Conservation (phyloP, 257 asterid genomes). For the Leptodermis oblonga region DNA sequence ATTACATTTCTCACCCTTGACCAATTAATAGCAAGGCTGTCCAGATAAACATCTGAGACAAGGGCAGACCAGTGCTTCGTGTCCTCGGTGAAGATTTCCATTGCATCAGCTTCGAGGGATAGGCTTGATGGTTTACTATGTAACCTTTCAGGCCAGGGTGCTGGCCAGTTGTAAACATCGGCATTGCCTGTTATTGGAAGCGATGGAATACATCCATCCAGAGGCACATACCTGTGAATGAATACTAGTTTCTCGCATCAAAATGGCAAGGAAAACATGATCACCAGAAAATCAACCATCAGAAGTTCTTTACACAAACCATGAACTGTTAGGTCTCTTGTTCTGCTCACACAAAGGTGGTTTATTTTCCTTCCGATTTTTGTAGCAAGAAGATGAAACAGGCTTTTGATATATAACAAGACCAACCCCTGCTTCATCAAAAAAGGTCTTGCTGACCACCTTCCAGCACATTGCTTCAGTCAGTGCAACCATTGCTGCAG, state of each 20-base stretch:
- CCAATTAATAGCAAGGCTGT: constrained; percentile 67
- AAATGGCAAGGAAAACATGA: constrained; percentile 6
- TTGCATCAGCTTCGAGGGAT: constrained; percentile 45
- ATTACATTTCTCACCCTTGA: constrained; percentile 68
- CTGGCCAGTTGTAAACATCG: constrained; percentile 57
- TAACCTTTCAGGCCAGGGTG: constrained; percentile 89
- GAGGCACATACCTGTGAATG: constrained; percentile 61
- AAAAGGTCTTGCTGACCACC: constrained; percentile 44
- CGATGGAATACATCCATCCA: constrained; percentile 70
- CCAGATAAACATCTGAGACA: constrained; percentile 72
- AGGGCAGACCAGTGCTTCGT: constrained; percentile 85
- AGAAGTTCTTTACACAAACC: constrained; percentile 35
- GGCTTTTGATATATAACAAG: constrained; percentile 84
- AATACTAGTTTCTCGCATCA: constrained; percentile 15
- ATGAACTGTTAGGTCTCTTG: constrained; percentile 50
- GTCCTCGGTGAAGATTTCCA: constrained; percentile 56
- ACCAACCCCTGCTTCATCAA: constrained; percentile 46
- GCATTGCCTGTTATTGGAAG: constrained; percentile 20
- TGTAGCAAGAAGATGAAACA: constrained; percentile 63
- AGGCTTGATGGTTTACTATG: constrained; percentile 55
- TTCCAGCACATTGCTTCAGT: constrained; percentile 91
- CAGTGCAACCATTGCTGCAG: constrained; percentile 80
- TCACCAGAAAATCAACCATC: not conserved
- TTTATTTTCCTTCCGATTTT: constrained; percentile 47
- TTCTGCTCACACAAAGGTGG: constrained; percentile 68